Base-by-base conservation (phyloP, 2,329 filamentous ascomycete species). In the Sporothrix variecibatus region DNA sequence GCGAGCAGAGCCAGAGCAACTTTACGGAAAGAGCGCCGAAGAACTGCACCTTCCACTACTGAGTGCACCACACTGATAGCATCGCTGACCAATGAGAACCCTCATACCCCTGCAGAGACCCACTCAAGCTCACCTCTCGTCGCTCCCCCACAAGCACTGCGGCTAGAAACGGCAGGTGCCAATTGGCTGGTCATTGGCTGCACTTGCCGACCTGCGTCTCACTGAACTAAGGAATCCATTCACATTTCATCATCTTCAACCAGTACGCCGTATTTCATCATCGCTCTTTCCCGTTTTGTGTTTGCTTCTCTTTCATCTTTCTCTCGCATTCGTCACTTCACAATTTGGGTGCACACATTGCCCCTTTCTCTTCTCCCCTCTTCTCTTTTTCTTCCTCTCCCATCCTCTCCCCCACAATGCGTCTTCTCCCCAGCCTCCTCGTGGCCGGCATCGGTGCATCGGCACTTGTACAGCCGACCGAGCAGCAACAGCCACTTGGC, bases 121-220 rank as follows among this genome's bases (percentile, higher is more conserved):
- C 49, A 70, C 67, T 8, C 34, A 46, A 60, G 51, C 51, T 71
- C 34, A 31, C 38, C 17, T 56, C 28, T 51, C 17, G 17, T n/a
- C 17, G 17, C 49, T 51, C 7, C 51, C 51, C 40, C 40, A 28
- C 43, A 31, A 26, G 23, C 40, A 20, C n/a, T 34, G 65, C 43
- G 43, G 43, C 65, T 68, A 51, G 15, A 34, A 68, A 68, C 65
- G 65, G 65, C 65, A 68, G 65, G 65, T 58, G 49, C 67, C 67
- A 70, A 56, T 70, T 70, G 65, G 65, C 26, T 49, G 40, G 20
- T 26, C 51, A 70, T 70, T 70, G 65, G 65, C 26, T 51, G 43
- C 15, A 68, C 65, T 68, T 68, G 43, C 65, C 65, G 65, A 68
- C 65, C 20, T 68, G 26, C 49, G 49, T 40, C 46, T 26, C 9